Evolutionary conservation across 768 basidiomycete species (phyloP), one percentile per base, ranked within the genome.

Genomic region (Macrolepiota fuliginosa): DNA sequence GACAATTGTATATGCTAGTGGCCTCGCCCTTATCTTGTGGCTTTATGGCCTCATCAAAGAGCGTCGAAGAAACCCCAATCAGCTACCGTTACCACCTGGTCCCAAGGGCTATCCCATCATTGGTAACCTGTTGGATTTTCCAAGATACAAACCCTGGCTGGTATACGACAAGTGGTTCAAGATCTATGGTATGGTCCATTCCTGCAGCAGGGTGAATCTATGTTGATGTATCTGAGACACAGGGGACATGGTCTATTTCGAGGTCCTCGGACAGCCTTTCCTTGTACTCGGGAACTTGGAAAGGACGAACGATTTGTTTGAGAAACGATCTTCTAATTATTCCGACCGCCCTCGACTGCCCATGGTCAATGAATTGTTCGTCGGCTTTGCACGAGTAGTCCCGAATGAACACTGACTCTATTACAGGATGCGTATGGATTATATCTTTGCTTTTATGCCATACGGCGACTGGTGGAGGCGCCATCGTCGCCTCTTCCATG

Each of bases 171-270:
- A 75, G 52, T 75, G 73, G n/a, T n/a, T n/a, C n/a, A n/a, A n/a
- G n/a, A n/a, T n/a, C n/a, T n/a, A n/a, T n/a, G n/a, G n/a, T n/a
- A 74, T 64, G n/a, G n/a, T n/a, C n/a, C n/a, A n/a, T n/a, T n/a
- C n/a, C n/a, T n/a, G n/a, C n/a, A n/a, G n/a, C n/a, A n/a, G n/a
- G n/a, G n/a, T n/a, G n/a, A n/a, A n/a, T n/a, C n/a, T n/a, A n/a
- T n/a, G n/a, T n/a, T n/a, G n/a, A n/a, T n/a, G n/a, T 49, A 29
- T 49, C 22, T 42, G 32, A 40, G 9, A 39, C 19, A 1, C 2
- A 84, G 85, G 86, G 13, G 82, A 83, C 61, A 71, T 87, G 62
- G 76, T 85, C 1, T 82, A 79, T 64, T 73, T 84, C 55, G 75
- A 76, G 54, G 74, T 83, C 29, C 68, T 86, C 2, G 81, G 71